Percentiles rank a stretch among this genome's conserved stretches.
These are phyloP conservation scores for Rauvolfia tetraphylla DNA, from an alignment of 257 asterid species.

Conservation along the genomic window DNA sequence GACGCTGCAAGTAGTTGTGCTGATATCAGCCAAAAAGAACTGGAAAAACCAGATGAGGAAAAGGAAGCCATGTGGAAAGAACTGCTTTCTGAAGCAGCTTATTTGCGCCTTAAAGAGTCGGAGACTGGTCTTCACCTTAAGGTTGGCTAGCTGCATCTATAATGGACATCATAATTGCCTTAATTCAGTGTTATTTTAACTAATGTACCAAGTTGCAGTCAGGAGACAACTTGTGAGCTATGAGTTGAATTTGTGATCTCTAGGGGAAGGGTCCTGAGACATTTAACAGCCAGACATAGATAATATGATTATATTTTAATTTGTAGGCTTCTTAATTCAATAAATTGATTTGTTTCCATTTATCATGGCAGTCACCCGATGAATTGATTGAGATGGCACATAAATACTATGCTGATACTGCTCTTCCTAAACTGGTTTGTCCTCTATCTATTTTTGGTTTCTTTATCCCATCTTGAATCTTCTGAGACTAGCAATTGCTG, in stretches of 20 bases:
- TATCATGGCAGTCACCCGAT: conserved; percentile 55
- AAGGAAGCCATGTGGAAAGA: conserved; percentile 56
- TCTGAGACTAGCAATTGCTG: conserved; percentile 17
- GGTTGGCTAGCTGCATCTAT: conserved; percentile 44
- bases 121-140: conserved; percentile 80
- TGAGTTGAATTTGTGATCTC: conserved; percentile 9
- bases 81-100: conserved; percentile 60
- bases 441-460: conserved; percentile 4
- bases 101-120: conserved; percentile 69
- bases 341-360: conserved; percentile 26
- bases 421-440: conserved; percentile 70
- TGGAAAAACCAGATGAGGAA: conserved; percentile 47
- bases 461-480: conserved; percentile 11
- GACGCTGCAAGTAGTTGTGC: conserved; percentile 35
- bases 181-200: conserved; percentile 10
- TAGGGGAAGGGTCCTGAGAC: background rate
- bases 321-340: conserved; percentile 15
- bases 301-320: conserved; percentile 4
- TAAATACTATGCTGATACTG: conserved; percentile 62
- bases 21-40: conserved; percentile 40
- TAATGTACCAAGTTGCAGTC: conserved; percentile 3
- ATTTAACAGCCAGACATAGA: background rate
- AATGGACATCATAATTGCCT: conserved; percentile 12
- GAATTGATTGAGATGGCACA: conserved; percentile 79
- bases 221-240: conserved; percentile 12